Evolutionary conservation across 352 stramenopile species (phyloP).

Genomic region (Pythium angustatum): DNA sequence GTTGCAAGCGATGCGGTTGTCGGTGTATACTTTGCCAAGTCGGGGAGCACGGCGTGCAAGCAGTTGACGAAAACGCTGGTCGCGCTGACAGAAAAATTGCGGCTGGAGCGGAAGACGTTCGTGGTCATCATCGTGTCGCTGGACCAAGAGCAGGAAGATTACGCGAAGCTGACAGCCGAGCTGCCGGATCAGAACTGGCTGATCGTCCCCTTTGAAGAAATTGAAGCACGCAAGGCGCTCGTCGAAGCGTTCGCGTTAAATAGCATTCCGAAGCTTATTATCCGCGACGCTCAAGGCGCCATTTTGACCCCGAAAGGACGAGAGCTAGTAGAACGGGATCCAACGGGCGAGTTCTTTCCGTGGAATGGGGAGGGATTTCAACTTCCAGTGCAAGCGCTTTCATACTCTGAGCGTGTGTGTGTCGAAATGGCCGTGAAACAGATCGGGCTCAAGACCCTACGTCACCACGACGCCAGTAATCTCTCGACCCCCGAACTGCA

Average conservation of each 20-base stretch:
- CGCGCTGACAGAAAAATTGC: constrained; percentile 46
- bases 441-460: constrained; percentile 71
- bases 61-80: constrained; percentile 57
- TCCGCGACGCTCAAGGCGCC: constrained; percentile 50
- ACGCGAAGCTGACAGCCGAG: constrained; percentile 47
- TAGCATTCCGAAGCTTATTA: constrained; percentile 59
- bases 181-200: constrained; percentile 63
- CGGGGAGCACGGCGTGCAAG: constrained; percentile 46
- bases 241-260: constrained; percentile 63
- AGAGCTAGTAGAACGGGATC: constrained; percentile 66
- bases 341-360: constrained; percentile 59
- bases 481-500: constrained; percentile 40
- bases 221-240: constrained; percentile 68
- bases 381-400: constrained; percentile 50
- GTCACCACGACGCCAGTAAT: constrained; percentile 47
- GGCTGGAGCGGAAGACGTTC: constrained; percentile 48
- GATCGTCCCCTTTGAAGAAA: constrained; percentile 73
- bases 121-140: constrained; percentile 77
- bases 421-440: constrained; percentile 75
- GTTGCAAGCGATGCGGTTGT: constrained; percentile 61
- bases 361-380: constrained; percentile 58
- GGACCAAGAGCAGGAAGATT: constrained; percentile 67
- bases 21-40: constrained; percentile 74
- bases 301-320: constrained; percentile 74
- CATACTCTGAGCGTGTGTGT: constrained; percentile 59